Conservation (phyloP, 1,139 yeast species). For the Tardiomyces digboiensis region DNA sequence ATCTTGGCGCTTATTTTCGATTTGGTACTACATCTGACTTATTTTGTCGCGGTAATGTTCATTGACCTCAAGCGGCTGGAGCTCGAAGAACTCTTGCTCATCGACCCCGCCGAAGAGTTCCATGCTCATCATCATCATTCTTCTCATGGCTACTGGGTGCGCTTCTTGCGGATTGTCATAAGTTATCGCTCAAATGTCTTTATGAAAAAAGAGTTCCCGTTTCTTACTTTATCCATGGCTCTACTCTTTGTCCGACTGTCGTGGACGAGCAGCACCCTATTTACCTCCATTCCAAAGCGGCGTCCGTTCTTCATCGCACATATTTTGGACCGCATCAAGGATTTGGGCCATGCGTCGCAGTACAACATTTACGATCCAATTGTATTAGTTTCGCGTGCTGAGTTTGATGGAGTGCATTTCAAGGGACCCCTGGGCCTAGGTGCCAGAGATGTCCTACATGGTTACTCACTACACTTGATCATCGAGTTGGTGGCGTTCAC, state of each 20-base stretch:
- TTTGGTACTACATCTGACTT: constrained; percentile 51
- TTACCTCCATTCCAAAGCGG: background rate
- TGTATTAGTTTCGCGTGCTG: background rate
- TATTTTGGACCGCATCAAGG: background rate
- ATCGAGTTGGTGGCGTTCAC: constrained; percentile 37
- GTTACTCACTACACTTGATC: constrained; percentile 17
- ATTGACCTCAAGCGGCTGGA: constrained; percentile 60
- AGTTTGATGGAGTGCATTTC: background rate
- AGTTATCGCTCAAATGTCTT: background rate
- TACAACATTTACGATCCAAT: background rate
- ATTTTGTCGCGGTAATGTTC: constrained; percentile 51
- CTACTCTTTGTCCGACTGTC: background rate
- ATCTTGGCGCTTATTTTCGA: constrained; percentile 42
- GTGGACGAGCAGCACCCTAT: background rate
- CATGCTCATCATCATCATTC: background rate
- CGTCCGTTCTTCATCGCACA: background rate
- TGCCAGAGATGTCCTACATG: background rate
- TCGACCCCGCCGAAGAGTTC: background rate
- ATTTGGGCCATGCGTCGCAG: background rate
- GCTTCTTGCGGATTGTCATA: background rate
- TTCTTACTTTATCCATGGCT: background rate
- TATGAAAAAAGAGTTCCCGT: background rate
- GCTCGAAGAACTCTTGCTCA: constrained; percentile 38
- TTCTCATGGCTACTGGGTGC: background rate
- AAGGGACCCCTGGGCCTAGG: background rate